Evolutionary conservation across 1,284 basidiomycete genomes (phyloP).

Genomic region (Porodaedalea pini): DNA sequence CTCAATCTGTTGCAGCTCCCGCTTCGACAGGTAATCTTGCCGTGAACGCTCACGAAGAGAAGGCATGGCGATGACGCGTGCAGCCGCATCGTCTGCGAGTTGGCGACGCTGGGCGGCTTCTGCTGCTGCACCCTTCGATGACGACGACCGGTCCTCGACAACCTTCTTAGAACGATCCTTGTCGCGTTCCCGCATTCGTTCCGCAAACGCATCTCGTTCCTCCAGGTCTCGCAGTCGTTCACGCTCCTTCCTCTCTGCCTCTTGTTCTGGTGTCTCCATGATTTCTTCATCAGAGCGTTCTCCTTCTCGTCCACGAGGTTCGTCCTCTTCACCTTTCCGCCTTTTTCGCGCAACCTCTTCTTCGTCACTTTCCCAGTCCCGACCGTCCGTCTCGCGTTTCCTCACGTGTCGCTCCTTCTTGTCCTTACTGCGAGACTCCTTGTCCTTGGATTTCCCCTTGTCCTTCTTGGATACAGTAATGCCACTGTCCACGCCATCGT

Average conservation of each 20-base stretch:
- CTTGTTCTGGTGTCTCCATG: conserved; percentile 63
- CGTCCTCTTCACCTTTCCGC: conserved; percentile 43
- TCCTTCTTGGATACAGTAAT: conserved; percentile 34
- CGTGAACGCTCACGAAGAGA: conserved; percentile 82
- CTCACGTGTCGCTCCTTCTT: conserved; percentile 63
- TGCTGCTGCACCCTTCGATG: conserved; percentile 64
- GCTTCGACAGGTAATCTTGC: conserved; percentile 93
- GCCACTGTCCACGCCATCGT: conserved; percentile 54
- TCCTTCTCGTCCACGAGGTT: conserved; percentile 29
- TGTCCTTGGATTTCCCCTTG: conserved; percentile 43
- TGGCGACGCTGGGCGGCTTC: conserved; percentile 81
- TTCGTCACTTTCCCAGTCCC: conserved; percentile 86
- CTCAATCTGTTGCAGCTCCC: conserved; percentile 95
- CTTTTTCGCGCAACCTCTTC: conserved; percentile 76
- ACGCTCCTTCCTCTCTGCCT: conserved; percentile 66
- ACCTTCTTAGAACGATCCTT: conserved; percentile 84
- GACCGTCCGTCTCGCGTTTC: conserved; percentile 75
- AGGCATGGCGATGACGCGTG: conserved; percentile 77
- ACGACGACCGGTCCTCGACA: conserved; percentile 89
- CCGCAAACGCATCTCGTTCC: conserved; percentile 92
- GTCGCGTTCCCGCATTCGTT: conserved; percentile 83
- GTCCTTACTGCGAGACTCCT: conserved; percentile 45
- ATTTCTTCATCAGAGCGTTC: conserved; percentile 36
- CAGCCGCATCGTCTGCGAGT: conserved; percentile 82
- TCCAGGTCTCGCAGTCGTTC: conserved; percentile 77